These are phyloP conservation scores for Kingdonia uniflora DNA, from an alignment of 164 flowering plant species.

Conservation along the genomic window DNA sequence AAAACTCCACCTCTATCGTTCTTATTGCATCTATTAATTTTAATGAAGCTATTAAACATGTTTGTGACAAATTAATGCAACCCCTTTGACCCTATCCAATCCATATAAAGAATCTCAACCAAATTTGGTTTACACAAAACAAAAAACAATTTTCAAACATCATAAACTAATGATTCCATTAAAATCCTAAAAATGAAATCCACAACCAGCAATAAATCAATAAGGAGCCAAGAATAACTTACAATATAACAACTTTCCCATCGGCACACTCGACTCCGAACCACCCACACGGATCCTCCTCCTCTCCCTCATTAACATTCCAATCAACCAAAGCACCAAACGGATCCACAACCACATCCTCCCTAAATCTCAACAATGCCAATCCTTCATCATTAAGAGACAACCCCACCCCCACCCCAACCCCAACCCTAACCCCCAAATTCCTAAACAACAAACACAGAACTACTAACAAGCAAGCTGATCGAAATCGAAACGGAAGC, in stretches of 20 bases:
- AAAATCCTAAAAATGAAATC: background rate
- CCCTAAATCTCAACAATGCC: constrained; percentile 42
- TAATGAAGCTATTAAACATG: too few species aligned
- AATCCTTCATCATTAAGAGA: constrained; percentile 25
- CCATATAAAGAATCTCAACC: background rate
- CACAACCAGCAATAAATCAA: background rate
- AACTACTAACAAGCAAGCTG: too few species aligned
- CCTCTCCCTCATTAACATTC: constrained; percentile 26
- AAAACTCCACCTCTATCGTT: too few species aligned
- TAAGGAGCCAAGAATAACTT: constrained; percentile 19
- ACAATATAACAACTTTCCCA: constrained; percentile 50
- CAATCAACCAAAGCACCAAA: constrained; percentile 47
- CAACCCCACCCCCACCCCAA: too few species aligned
- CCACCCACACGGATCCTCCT: constrained; percentile 47
- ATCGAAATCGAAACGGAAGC: too few species aligned
- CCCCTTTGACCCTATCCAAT: background rate
- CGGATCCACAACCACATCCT: constrained; percentile 44
- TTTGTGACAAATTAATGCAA: background rate
- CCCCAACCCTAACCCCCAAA: background rate
- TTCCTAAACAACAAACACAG: background rate
- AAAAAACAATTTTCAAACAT: background rate
- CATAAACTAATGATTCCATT: background rate
- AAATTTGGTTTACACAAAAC: background rate
- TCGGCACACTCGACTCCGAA: constrained; percentile 53
- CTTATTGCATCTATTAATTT: too few species aligned